phyloP scores from a whole-genome alignment of 495 filamentous ascomycete species.

The Tuber magnatum region DNA sequence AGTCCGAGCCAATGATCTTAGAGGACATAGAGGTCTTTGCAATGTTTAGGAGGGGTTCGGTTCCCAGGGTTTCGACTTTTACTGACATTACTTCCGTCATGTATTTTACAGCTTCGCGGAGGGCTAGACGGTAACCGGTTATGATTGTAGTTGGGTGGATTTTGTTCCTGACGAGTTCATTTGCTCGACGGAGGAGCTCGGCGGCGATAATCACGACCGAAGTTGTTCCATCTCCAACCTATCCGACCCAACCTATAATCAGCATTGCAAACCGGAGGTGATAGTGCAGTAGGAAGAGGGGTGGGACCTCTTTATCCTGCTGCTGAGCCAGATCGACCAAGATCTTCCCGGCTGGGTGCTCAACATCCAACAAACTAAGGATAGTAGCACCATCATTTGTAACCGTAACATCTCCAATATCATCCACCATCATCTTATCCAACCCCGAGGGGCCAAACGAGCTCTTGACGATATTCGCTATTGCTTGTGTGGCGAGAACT shows the following conservation, averaged over 20 bases:
- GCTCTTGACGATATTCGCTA: slow-evolving; percentile 97
- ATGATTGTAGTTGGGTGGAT: slow-evolving; percentile 99
- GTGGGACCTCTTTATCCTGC: slow-evolving; percentile 82
- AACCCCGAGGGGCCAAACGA: slow-evolving; percentile 95
- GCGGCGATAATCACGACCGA: slow-evolving; percentile 96
- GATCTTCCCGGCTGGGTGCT: slow-evolving; percentile 97
- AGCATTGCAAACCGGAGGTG: slow-evolving; percentile 7
- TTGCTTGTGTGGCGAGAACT: slow-evolving; percentile 93
- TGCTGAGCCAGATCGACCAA: slow-evolving; percentile 95
- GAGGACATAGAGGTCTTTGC: slow-evolving; percentile 98
- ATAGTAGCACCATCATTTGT: slow-evolving; percentile 99
- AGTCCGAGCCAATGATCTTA: slow-evolving; percentile 95
- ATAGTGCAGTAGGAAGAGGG: slow-evolving; percentile 10
- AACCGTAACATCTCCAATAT: slow-evolving; percentile 98
- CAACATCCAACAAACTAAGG: slow-evolving; percentile 84
- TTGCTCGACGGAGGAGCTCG: slow-evolving; percentile 86
- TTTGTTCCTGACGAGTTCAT: slow-evolving; percentile 98
- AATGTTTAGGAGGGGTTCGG: slow-evolving; percentile 85
- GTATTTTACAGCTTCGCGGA: slow-evolving; percentile 95
- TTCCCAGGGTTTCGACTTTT: slow-evolving; percentile 83
- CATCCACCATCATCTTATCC: slow-evolving; percentile 99
- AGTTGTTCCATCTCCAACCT: slow-evolving; percentile 94
- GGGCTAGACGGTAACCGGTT: slow-evolving; percentile 89
- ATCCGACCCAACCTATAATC: slow-evolving; percentile 5
- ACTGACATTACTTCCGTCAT: slow-evolving; percentile 97